Evolutionary conservation across 352 stramenopile genomes (phyloP), one percentile per base, ranked within the genome.

Genomic region (Phytopythium aichiense): DNA sequence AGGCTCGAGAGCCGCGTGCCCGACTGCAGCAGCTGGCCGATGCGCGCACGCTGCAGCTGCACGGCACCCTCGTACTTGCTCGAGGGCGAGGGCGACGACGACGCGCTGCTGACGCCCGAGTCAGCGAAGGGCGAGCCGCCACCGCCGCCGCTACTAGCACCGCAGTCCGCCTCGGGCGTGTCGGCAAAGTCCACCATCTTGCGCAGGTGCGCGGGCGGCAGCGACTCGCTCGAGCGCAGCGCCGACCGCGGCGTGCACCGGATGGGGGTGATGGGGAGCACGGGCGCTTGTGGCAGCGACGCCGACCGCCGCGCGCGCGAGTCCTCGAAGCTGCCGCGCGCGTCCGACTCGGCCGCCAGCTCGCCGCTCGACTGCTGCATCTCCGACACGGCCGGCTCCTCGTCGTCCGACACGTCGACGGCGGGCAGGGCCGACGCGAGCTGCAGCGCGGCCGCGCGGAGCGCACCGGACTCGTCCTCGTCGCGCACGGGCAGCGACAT

Each of bases 51-150:
- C 38, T 71, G 70, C 58, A 53, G 65, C 43, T 42, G 46, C 52
- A 81, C 71, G 22, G 56, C 55, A 7, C 43, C 52, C 6, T 49
- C 28, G 64, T 77, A 81, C 61, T 74, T 76, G 40, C 57, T 48
- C 30, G 71, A 63, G 15, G 73, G 73, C 15, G 73, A 76, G 28
- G 61, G 48, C 37, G 55, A 60, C 58, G 38, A 56, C n/a, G 59
- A 51, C 2, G 30, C 37, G 33, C 55, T 60, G 40, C 55, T 60
- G 20, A 22, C n/a, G 18, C n/a, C 33, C 15, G 22, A 42, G 22
- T 55, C 42, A 1, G 46, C 18, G 22, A 37, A 58, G 30, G n/a
- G 7, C 38, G n/a, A 49, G n/a, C 7, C 42, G 13, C 8, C 45
- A 22, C 25, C 25, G 18, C 8, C 28, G 50, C 3, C 8, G 20